A percentile compares a stretch with the other conserved stretches of the same genome.
These are phyloP conservation scores for Colletotrichum noveboracense DNA, from an alignment of 2,329 filamentous ascomycete species.

Conservation along the genomic window DNA sequence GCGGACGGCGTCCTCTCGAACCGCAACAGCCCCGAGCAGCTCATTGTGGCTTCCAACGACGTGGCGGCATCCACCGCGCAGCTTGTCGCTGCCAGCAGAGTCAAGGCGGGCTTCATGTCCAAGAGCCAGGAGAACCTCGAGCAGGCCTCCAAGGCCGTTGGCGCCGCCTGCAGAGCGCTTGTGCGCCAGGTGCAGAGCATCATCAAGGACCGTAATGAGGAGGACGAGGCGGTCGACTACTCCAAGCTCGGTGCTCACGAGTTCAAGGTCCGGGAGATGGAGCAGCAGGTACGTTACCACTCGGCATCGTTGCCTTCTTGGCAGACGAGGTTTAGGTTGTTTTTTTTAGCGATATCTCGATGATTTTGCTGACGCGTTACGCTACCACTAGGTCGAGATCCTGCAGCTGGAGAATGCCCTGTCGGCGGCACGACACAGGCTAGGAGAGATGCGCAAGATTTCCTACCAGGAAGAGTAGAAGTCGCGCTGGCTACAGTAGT, in stretches of 20 bases:
- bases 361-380: not conserved
- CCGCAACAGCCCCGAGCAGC: conserved; percentile 92
- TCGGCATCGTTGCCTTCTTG: not conserved
- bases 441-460: conserved; percentile 98
- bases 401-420: conserved; percentile 91
- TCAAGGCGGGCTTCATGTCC: conserved; percentile 98
- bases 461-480: conserved; percentile 81
- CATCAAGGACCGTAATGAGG: conserved; percentile 84
- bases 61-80: conserved; percentile 96
- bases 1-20: conserved; percentile 93
- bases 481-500: not conserved
- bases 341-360: not conserved
- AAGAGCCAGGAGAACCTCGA: conserved; percentile 94
- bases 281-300: conserved; percentile 80
- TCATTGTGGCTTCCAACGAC: conserved; percentile 97
- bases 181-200: conserved; percentile 94
- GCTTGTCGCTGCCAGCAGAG: conserved; percentile 91
- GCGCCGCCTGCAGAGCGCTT: conserved; percentile 82
- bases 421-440: conserved; percentile 75
- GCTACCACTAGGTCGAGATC: conserved; percentile 81
- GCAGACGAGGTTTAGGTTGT: not conserved
- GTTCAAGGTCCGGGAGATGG: conserved; percentile 99
- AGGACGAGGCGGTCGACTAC: conserved; percentile 86
- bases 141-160: conserved; percentile 90
- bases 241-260: conserved; percentile 87